These are phyloP conservation scores for Tolypocladium nubicola DNA, from an alignment of 2,329 filamentous ascomycete genomes.

Conservation along the genomic window DNA sequence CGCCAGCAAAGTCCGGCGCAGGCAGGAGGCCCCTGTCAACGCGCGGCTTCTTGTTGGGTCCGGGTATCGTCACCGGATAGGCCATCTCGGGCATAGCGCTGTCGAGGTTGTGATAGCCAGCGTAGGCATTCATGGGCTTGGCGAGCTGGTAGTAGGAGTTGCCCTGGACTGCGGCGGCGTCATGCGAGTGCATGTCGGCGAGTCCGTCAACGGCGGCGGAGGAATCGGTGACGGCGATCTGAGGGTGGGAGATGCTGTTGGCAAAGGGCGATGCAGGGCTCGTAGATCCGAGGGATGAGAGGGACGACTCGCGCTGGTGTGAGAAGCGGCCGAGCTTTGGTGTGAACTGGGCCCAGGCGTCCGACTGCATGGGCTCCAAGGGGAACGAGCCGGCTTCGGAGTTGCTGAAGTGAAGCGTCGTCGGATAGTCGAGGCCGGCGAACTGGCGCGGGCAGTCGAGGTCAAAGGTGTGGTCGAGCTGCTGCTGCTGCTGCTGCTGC, in stretches of 20 bases:
- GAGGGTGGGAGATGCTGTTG: slow-evolving; percentile 44
- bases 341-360: slow-evolving; percentile 30
- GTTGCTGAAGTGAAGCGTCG: neutral
- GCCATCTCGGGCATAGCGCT: slow-evolving; percentile 25
- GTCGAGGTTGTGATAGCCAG: slow-evolving; percentile 30
- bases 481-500: neutral
- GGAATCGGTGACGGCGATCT: slow-evolving; percentile 44
- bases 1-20: slow-evolving; percentile 32
- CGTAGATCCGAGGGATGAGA: slow-evolving; percentile 49
- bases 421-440: neutral
- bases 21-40: slow-evolving; percentile 32
- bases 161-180: slow-evolving; percentile 11
- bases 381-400: neutral
- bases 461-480: neutral
- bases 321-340: slow-evolving; percentile 27
- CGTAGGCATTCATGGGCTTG: slow-evolving; percentile 33
- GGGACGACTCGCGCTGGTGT: slow-evolving; percentile 50
- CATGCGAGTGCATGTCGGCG: slow-evolving; percentile 26
- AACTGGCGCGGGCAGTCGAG: neutral
- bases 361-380: slow-evolving; percentile 27
- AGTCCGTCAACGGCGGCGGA: slow-evolving; percentile 28
- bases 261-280: slow-evolving; percentile 50
- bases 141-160: slow-evolving; percentile 36
- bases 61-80: slow-evolving; percentile 29
- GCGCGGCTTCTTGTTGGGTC: slow-evolving; percentile 23